Evolutionary conservation across 139 green algal genomes (phyloP).

Genomic region (Gonium pectorale): DNA sequence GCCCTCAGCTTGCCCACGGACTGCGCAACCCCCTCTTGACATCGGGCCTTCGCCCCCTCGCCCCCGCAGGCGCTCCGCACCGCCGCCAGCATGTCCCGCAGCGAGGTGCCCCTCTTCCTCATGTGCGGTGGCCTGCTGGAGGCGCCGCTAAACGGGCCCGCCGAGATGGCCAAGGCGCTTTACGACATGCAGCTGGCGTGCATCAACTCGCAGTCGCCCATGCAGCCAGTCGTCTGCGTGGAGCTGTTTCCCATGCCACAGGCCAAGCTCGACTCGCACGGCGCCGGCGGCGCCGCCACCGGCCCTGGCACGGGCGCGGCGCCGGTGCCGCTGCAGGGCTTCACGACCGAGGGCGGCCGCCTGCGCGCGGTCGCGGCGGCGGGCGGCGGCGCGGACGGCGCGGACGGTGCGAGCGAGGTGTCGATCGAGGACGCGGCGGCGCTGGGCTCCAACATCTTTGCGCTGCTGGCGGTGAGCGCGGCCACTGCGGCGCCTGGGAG

Average conservation of each 20-base stretch:
- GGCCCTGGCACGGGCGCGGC: background rate
- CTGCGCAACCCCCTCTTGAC: too few species aligned
- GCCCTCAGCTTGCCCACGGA: too few species aligned
- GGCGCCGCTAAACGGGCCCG: constrained; percentile 21
- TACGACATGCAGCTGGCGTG: constrained; percentile 48
- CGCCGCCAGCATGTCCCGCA: constrained; percentile 19
- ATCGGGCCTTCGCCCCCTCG: background rate
- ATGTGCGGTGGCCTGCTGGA: constrained; percentile 40
- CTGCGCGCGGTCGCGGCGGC: background rate
- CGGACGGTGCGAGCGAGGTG: constrained; percentile 1
- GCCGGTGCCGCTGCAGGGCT: too few species aligned
- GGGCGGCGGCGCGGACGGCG: background rate
- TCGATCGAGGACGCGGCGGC: constrained; percentile 42
- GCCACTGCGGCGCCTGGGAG: background rate
- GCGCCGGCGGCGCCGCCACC: background rate
- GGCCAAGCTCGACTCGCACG: background rate
- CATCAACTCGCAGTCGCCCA: constrained; percentile 42
- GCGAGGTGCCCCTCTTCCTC: constrained; percentile 50
- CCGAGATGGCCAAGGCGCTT: constrained; percentile 25
- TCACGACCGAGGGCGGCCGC: background rate
- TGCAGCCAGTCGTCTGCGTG: constrained; percentile 49
- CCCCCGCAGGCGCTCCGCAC: constrained; percentile 24
- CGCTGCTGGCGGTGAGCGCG: constrained; percentile 28
- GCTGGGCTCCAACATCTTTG: constrained; percentile 41
- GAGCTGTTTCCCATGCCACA: constrained; percentile 60